phyloP scores from a whole-genome alignment of 345 rosid species.

The Brassica napus region DNA sequence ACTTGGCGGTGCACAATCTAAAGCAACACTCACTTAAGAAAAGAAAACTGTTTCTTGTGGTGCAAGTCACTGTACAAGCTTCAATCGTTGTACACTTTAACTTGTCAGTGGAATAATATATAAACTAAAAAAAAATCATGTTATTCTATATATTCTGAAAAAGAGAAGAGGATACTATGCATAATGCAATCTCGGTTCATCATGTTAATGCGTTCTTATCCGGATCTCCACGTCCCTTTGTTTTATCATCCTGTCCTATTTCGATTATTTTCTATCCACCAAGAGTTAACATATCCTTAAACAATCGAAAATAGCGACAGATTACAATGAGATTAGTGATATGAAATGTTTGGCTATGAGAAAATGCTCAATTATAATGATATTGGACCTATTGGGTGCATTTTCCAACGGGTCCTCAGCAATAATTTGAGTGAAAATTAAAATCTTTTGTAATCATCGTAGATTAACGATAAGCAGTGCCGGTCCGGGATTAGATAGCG shows the following conservation, averaged over 20 bases:
- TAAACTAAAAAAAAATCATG: neutral
- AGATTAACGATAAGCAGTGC: neutral
- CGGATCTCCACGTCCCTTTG: constrained; percentile 28
- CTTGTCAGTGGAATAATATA: constrained; percentile 24
- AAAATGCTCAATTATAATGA: constrained; percentile 1
- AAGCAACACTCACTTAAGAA: constrained; percentile 23
- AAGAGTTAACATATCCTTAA: constrained; percentile 36
- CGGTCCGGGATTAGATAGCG: too few relatives aligned
- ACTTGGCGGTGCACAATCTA: constrained; percentile 23
- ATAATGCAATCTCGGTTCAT: constrained; percentile 36
- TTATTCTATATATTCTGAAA: constrained; percentile 2
- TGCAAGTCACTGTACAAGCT: constrained; percentile 44
- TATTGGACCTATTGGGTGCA: constrained; percentile 8
- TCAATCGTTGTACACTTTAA: constrained; percentile 34
- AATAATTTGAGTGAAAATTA: neutral
- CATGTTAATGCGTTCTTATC: constrained; percentile 30
- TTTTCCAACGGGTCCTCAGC: neutral
- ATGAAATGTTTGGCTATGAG: constrained; percentile 26
- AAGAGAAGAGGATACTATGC: constrained; percentile 35
- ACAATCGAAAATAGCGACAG: constrained; percentile 41
- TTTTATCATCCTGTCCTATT: constrained; percentile 2
- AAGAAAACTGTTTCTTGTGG: constrained; percentile 26
- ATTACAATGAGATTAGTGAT: constrained; percentile 5
- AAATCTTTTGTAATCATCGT: neutral
- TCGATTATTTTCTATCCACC: constrained; percentile 17